Conservation (phyloP, 139 green algal species). For the Ettlia oleoabundans region DNA sequence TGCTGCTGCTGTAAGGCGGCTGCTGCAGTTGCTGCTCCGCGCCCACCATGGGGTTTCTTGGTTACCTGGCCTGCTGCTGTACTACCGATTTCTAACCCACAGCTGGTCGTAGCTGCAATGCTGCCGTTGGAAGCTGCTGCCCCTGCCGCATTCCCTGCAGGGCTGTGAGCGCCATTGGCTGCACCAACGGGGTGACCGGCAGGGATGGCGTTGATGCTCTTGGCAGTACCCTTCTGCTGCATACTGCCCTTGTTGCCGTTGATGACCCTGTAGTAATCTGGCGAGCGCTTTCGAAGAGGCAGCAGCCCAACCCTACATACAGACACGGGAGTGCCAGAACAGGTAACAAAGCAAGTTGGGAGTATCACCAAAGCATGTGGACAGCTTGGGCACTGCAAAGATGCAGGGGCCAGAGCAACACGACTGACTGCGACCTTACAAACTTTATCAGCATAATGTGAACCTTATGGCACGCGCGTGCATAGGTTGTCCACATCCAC, state of each 20-base stretch:
- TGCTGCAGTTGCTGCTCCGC: background rate
- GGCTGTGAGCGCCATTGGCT: no score
- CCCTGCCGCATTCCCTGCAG: no score
- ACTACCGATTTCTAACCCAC: background rate
- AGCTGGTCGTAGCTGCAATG: background rate
- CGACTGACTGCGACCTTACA: no score
- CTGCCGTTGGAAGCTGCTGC: no score
- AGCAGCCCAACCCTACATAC: slow-evolving; percentile 44
- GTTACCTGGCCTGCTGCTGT: background rate
- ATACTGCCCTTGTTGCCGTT: background rate
- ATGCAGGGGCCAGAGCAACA: no score
- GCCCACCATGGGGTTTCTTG: background rate
- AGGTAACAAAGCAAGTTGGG: background rate
- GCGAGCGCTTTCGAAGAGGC: slow-evolving; percentile 31
- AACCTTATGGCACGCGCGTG: no score
- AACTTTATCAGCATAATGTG: no score
- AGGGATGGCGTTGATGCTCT: background rate
- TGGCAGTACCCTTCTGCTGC: background rate
- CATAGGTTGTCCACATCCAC: no score
- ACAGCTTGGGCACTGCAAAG: no score
- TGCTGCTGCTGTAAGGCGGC: background rate
- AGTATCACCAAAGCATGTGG: no score
- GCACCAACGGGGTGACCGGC: background rate
- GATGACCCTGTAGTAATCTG: slow-evolving; percentile 15
- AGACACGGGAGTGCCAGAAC: no score